Evolutionary conservation across 805 yeast species (phyloP).

Genomic region (Metschnikowia noctiluminum): DNA sequence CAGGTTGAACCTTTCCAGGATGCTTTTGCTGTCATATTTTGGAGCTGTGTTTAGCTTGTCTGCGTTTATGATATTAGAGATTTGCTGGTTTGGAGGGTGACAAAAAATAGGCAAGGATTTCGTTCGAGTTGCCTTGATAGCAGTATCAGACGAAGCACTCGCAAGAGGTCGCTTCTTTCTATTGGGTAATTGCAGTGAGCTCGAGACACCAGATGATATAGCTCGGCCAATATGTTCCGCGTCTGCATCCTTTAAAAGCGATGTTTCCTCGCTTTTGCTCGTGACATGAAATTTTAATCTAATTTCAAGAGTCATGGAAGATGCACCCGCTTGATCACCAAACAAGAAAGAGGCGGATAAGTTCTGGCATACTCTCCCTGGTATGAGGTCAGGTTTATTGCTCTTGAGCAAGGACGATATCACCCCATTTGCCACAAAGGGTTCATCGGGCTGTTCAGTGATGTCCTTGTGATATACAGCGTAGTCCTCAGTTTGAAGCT

Average conservation of each 20-base stretch:
- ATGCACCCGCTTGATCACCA: conserved; percentile 32
- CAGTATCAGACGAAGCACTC: conserved; percentile 14
- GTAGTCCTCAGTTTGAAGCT: conserved; percentile 36
- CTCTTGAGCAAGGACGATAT: conserved; percentile 29
- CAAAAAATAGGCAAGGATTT: conserved; percentile 41
- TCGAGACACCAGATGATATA: conserved; percentile 1
- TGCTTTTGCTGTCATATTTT: conserved; percentile 37
- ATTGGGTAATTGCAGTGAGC: conserved; percentile 3
- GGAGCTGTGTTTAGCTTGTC: conserved; percentile 39
- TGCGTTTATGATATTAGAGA: conserved; percentile 40
- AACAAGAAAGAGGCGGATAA: conserved; percentile 43
- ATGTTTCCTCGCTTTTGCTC: conserved; percentile 17
- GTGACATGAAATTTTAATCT: conserved; percentile 48
- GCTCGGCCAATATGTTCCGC: conserved; percentile 2
- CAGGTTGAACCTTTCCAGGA: conserved; percentile 44
- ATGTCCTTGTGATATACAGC: conserved; percentile 46
- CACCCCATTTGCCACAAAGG: conserved; percentile 43
- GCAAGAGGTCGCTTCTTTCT: conserved; percentile 12
- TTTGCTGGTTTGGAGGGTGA: conserved; percentile 37
- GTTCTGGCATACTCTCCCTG: conserved; percentile 59
- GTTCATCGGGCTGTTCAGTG: conserved; percentile 48
- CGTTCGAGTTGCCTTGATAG: conserved; percentile 42
- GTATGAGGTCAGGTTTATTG: conserved; percentile 27
- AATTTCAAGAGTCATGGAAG: conserved; percentile 54
- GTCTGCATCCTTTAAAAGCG: conserved; percentile 6